Base-by-base conservation (phyloP, 2,329 filamentous ascomycete species). In the Colletotrichum sp. region DNA sequence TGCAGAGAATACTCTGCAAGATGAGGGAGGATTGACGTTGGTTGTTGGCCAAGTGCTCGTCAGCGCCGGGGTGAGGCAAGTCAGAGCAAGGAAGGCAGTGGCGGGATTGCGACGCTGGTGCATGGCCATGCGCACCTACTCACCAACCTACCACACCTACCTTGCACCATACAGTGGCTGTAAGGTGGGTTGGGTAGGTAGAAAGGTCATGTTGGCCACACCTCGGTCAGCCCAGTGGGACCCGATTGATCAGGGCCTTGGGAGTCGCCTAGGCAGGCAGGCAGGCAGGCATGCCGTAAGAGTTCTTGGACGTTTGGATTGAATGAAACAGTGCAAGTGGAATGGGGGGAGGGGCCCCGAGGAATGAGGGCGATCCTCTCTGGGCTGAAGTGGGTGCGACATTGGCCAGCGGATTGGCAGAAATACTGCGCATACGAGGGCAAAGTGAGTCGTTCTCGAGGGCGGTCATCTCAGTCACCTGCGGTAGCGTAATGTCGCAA, bases 11-110 rank as follows among this genome's bases (percentile, higher is more conserved):
- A 65, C n/a, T 30, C 73, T 73, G 73, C 73, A 73, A 69, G 70
- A 73, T 76, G 70, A 73, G 57, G 63, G 26, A 73, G 44, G n/a
- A 69, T 62, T 73, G 73, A 69, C 70, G 73, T 76, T 76, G 59
- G 21, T 63, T 49, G 36, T 39, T 49, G 70, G 39, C 60, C 64
- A 49, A 39, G 69, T 34, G 69, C 24, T 21, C 36, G 44, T 49
- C 55, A 26, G 26, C 55, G 55, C 55, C 13, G 57, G 36, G n/a
- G 64, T 24, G 30, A 69, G 55, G 55, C 36, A 66, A 30, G 52
- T 39, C 30, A 62, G 16, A 21, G 73, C 63, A 76, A 59, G 73
- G 63, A 68, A 67, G 69, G 34, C 39, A 55, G 71, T 72, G 69
- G 69, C 59, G 28, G 70, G 15, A 67, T 28, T 68, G 72, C 62